Evolutionary conservation across 805 yeast species (phyloP), one percentile per base, ranked within the genome.

Genomic region (Saturnispora quitensis): DNA sequence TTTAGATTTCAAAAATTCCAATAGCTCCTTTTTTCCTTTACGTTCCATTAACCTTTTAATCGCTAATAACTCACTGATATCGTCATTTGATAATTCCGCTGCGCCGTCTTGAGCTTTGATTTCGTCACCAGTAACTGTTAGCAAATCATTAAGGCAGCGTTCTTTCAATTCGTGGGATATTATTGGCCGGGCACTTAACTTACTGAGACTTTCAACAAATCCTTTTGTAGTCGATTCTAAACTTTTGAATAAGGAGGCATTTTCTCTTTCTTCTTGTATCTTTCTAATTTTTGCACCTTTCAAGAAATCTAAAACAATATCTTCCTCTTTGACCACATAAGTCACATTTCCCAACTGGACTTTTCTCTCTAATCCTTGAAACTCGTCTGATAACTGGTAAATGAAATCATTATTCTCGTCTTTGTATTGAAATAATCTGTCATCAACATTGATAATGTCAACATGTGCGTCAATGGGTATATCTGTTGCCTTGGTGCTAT

Each of bases 281-380:
- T 63, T 62, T 53, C 66, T 68, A 20, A 65, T 62, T 38, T 74
- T 74, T 4, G 79, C 77, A 28, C 75, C 78, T 20, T 76, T 76
- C 34, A 84, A 63, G 60, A 89, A 89, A 63, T 87, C 91, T 33
- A 86, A 66, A 42, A 84, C 66, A 5, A 88, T 73, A 59, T 84
- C 82, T 43, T 74, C 74, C 56, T 85, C 93, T 1, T 88, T 86
- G 4, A 88, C 64, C 51, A 84, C 69, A 65, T 81, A 84, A 0
- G 86, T 73, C 35, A 77, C 73, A 51, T 59, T 62, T 17, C 60
- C 55, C 18, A 49, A 51, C 45, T 53, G 50, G 33, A 57, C 48
- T 25, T 55, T 56, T 4, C 47, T 12, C 12, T 35, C 54, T 24
- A 55, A 56, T 43, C 60, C 68, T 43, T 53, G 49, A 55, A 62